A percentile compares a stretch with the other conserved stretches of the same genome.
These are phyloP conservation scores for Podospora conica DNA, from an alignment of 495 filamentous ascomycete genomes.

Conservation along the genomic window DNA sequence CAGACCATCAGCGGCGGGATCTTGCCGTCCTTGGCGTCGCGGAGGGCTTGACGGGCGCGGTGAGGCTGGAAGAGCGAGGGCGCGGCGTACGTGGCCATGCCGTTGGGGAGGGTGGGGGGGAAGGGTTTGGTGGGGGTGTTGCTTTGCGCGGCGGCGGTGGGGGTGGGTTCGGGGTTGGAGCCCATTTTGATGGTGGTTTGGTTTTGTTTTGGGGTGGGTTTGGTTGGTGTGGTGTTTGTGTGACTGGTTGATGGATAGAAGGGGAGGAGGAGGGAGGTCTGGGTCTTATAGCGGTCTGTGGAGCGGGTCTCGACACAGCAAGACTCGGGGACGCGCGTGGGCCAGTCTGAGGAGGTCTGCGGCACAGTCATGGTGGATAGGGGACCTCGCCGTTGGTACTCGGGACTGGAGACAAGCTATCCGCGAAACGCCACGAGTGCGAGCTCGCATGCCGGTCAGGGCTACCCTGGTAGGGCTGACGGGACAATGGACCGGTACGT, in stretches of 20 bases:
- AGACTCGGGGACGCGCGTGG: too few relatives aligned
- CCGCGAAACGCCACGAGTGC: background rate
- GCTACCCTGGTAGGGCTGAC: background rate
- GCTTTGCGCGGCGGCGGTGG: background rate
- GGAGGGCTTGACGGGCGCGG: slow-evolving; percentile 36
- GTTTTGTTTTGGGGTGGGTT: background rate
- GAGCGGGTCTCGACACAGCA: background rate
- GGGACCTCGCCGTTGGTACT: background rate
- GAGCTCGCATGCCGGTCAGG: background rate
- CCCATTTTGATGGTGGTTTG: slow-evolving; percentile 9
- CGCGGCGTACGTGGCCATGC: slow-evolving; percentile 36
- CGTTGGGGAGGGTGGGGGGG: slow-evolving; percentile 5
- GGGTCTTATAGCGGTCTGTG: background rate
- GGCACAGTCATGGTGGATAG: background rate
- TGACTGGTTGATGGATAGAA: background rate
- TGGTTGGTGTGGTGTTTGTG: background rate
- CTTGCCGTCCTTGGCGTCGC: slow-evolving; percentile 38
- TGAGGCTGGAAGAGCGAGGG: slow-evolving; percentile 42
- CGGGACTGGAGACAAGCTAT: background rate
- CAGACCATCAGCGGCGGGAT: slow-evolving; percentile 37
- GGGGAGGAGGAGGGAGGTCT: background rate
- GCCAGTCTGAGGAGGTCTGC: background rate
- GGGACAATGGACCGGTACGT: too few relatives aligned
- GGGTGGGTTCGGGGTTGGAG: background rate
- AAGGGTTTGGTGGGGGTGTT: background rate